Percentiles rank a stretch among this genome's conserved stretches.
Evolutionary conservation across 2,329 filamentous ascomycete species (phyloP).

Genomic region (Nigrograna mackinnonii): DNA sequence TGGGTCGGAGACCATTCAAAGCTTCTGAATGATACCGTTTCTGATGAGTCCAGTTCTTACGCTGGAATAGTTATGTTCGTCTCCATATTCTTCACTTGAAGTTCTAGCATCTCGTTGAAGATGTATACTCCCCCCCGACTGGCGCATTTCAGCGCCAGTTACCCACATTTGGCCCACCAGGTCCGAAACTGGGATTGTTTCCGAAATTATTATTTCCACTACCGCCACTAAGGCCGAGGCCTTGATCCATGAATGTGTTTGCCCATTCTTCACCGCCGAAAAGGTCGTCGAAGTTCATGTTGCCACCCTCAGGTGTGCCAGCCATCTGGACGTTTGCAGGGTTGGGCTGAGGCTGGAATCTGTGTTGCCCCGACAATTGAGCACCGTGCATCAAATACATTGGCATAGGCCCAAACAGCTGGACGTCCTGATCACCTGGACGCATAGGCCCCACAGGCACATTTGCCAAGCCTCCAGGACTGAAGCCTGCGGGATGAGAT

Average conservation of each 20-base stretch:
- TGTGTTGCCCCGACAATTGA: conserved; percentile 22
- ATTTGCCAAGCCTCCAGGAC: conserved; percentile 20
- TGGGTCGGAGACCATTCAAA: no score
- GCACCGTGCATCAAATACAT: conserved; percentile 67
- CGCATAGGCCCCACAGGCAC: conserved; percentile 17
- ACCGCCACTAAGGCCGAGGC: conserved; percentile 28
- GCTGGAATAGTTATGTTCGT: no score
- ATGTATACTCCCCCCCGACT: no score
- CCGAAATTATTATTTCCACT: conserved; percentile 21
- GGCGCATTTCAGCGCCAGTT: conserved; percentile 21
- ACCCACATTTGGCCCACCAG: conserved; percentile 21
- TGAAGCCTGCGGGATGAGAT: conserved; percentile 24
- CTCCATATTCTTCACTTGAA: no score
- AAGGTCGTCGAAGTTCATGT: conserved; percentile 40
- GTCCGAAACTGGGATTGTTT: neutral
- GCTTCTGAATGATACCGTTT: no score
- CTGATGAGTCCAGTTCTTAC: no score
- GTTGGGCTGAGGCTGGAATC: conserved; percentile 27
- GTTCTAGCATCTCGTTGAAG: neutral
- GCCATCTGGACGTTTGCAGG: conserved; percentile 22
- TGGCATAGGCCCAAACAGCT: conserved; percentile 71
- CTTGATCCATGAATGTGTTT: conserved; percentile 40
- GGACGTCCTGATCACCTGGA: conserved; percentile 71
- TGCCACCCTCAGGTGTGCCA: conserved; percentile 15
- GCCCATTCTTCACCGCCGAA: conserved; percentile 45